Evolutionary conservation across 176 grass and related monocot species (phyloP).

Genomic region (Oryza officinalis): DNA sequence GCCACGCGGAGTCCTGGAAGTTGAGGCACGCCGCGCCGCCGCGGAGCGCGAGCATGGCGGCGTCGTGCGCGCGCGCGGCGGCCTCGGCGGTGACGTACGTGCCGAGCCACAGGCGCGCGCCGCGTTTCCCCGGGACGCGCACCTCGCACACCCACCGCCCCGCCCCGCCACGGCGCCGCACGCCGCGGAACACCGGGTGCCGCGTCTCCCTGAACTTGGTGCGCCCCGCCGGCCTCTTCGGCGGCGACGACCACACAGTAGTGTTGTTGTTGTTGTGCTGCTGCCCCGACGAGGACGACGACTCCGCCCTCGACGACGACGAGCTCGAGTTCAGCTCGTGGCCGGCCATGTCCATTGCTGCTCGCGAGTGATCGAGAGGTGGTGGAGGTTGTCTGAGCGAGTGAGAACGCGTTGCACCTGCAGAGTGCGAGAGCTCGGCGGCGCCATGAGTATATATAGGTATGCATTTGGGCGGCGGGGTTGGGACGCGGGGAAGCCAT

Average conservation of each 20-base stretch:
- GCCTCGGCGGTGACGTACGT: constrained; percentile 62
- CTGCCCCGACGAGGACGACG: background rate
- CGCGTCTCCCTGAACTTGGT: constrained; percentile 89
- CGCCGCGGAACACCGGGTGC: constrained; percentile 80
- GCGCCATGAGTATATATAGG: constrained; percentile 37
- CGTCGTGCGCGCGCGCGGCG: constrained; percentile 75
- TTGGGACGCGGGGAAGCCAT: constrained; percentile 22
- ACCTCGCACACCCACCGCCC: constrained; percentile 81
- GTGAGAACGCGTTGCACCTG: background rate
- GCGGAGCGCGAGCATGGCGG: constrained; percentile 47
- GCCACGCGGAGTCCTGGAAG: constrained; percentile 64
- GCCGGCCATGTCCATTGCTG: constrained; percentile 24
- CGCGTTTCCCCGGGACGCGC: constrained; percentile 58
- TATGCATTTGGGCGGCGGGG: constrained; percentile 6
- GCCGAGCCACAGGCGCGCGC: constrained; percentile 70
- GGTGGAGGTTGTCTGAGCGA: background rate
- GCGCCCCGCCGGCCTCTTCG: constrained; percentile 66
- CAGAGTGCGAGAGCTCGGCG: background rate
- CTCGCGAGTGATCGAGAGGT: constrained; percentile 8
- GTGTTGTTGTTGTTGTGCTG: background rate
- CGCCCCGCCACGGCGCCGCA: constrained; percentile 51
- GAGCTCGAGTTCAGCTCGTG: constrained; percentile 8
- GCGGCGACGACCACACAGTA: no score
- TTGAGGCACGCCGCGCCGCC: constrained; percentile 47
- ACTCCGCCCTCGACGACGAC: background rate